Conservation (phyloP, 1,284 basidiomycete species). For the Amylostereum areolatum region DNA sequence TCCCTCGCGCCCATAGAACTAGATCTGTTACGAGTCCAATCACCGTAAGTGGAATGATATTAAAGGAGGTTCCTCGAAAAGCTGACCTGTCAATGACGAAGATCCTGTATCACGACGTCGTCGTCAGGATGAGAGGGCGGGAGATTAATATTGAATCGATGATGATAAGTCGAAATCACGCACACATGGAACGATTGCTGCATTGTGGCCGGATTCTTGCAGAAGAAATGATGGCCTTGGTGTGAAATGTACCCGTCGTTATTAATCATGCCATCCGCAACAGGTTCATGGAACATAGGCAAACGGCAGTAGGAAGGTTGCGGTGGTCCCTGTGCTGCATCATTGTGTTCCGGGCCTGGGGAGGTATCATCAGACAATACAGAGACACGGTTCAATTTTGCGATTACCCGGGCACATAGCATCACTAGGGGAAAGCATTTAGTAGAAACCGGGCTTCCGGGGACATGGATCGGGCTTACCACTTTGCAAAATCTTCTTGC, state of each 20-base stretch:
- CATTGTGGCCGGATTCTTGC: constrained; percentile 48
- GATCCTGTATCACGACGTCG: constrained; percentile 27
- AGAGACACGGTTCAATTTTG: too few relatives aligned
- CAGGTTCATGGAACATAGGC: constrained; percentile 46
- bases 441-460: neutral
- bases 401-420: constrained; percentile 43
- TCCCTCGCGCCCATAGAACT: constrained; percentile 42
- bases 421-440: constrained; percentile 31
- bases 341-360: constrained; percentile 43
- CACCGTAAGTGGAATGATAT: neutral
- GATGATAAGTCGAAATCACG: constrained; percentile 14
- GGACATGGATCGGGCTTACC: constrained; percentile 29
- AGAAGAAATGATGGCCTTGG: constrained; percentile 49
- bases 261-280: constrained; percentile 19
- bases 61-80: neutral
- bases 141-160: too few relatives aligned
- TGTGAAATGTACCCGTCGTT: constrained; percentile 42
- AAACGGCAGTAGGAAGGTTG: constrained; percentile 51
- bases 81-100: constrained; percentile 45
- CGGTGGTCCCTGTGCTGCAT: constrained; percentile 21
- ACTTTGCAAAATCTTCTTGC: constrained; percentile 45
- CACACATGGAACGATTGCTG: constrained; percentile 58
- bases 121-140: too few relatives aligned
- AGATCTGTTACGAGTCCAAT: constrained; percentile 30
- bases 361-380: too few relatives aligned